A percentile compares a stretch with the other conserved stretches of the same genome.
These are phyloP conservation scores for Geotrichum carabidarum DNA, from an alignment of 1,139 yeast species.

Conservation along the genomic window DNA sequence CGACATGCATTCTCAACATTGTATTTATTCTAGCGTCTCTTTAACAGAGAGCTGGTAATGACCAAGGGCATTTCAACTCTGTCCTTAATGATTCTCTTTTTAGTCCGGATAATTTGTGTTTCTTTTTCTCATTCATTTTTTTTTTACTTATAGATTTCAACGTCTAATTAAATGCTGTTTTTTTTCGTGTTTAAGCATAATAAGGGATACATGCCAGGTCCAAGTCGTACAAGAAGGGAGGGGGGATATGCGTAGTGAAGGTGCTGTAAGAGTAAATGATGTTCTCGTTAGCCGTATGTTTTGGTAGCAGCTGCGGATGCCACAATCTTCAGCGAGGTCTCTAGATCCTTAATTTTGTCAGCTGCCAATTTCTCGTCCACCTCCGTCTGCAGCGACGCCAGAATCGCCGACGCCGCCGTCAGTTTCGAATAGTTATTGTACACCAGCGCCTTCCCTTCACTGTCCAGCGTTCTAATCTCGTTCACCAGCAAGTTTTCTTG, in stretches of 20 bases:
- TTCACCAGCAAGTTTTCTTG: constrained; percentile 34
- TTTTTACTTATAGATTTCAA: not conserved
- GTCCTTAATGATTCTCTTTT: constrained; percentile 1
- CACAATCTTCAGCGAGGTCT: not conserved
- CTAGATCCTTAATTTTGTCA: not conserved
- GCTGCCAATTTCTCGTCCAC: constrained; percentile 1
- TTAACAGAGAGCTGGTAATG: constrained; percentile 4
- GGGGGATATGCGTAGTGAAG: too few species aligned
- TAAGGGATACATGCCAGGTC: too few species aligned
- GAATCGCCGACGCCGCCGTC: constrained; percentile 39
- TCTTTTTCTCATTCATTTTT: not conserved
- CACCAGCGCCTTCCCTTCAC: constrained; percentile 43
- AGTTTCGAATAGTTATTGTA: constrained; percentile 43
- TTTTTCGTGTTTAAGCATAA: too few species aligned
- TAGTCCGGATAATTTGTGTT: not conserved
- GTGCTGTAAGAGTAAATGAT: too few species aligned
- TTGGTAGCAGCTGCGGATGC: not conserved
- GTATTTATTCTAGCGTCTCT: constrained; percentile 6
- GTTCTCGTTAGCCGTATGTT: not conserved
- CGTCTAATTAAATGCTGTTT: too few species aligned
- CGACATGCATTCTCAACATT: constrained; percentile 20
- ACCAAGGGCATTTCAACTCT: constrained; percentile 7
- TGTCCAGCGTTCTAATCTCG: constrained; percentile 38
- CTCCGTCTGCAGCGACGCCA: constrained; percentile 25
- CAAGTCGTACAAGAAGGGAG: not conserved